phyloP scores from a whole-genome alignment of 495 filamentous ascomycete species.

The Penicillium odoratum region DNA sequence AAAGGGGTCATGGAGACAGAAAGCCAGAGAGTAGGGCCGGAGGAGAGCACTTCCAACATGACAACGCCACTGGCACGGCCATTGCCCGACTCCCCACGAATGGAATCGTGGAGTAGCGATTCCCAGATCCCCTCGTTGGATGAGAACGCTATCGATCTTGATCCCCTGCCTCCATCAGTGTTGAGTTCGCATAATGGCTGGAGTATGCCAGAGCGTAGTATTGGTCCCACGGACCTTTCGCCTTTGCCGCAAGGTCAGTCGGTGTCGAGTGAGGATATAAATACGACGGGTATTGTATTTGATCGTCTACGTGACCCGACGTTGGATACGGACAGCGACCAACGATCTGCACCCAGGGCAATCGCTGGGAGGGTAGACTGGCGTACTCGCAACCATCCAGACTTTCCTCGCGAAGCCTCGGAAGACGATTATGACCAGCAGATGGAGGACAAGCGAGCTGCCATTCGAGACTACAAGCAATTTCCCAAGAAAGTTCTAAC shows the following conservation, averaged over 20 bases:
- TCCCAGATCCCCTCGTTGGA: slow-evolving; percentile 33
- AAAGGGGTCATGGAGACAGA: slow-evolving; percentile 46
- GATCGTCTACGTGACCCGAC: slow-evolving; percentile 25
- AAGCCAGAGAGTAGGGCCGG: slow-evolving; percentile 35
- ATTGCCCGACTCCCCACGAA: slow-evolving; percentile 48
- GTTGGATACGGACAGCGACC: slow-evolving; percentile 32
- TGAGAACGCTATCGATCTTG: slow-evolving; percentile 37
- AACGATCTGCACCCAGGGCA: slow-evolving; percentile 47
- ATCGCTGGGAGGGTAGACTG: slow-evolving; percentile 46
- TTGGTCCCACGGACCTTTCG: slow-evolving; percentile 22
- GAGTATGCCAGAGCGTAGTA: slow-evolving; percentile 34
- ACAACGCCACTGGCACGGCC: slow-evolving; percentile 77
- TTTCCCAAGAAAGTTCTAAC: slow-evolving; percentile 45
- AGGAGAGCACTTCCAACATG: slow-evolving; percentile 75
- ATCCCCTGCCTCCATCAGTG: slow-evolving; percentile 47
- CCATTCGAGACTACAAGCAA: slow-evolving; percentile 47
- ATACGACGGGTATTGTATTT: slow-evolving; percentile 17
- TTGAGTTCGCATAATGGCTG: slow-evolving; percentile 44
- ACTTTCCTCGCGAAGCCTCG: slow-evolving; percentile 26
- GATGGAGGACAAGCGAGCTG: slow-evolving; percentile 44
- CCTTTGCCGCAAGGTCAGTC: slow-evolving; percentile 24
- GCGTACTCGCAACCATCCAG: slow-evolving; percentile 31
- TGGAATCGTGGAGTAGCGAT: slow-evolving; percentile 31
- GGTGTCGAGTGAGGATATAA: slow-evolving; percentile 29
- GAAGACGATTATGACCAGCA: slow-evolving; percentile 48